Evolutionary conservation across 768 basidiomycete species (phyloP).

Genomic region (Mycena venus): DNA sequence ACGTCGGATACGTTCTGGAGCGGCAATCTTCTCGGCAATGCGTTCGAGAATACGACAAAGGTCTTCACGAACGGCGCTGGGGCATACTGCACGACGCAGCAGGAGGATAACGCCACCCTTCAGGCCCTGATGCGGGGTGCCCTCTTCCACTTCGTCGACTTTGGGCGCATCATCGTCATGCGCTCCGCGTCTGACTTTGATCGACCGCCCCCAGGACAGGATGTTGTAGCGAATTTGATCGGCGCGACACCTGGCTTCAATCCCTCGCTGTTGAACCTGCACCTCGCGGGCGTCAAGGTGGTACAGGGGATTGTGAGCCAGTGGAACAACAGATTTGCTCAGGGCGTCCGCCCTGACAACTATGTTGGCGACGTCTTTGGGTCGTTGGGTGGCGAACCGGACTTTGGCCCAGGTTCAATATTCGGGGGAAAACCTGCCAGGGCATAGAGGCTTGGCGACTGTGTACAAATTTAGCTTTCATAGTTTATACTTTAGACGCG

Average conservation of each 20-base stretch:
- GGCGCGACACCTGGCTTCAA: constrained; percentile 46
- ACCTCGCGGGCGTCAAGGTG: constrained; percentile 52
- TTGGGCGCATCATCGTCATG: constrained; percentile 52
- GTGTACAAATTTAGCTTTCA: neutral
- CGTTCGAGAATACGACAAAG: constrained; percentile 52
- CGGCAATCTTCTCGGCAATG: constrained; percentile 49
- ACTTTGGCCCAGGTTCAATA: constrained; percentile 37
- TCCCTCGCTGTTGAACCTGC: constrained; percentile 51
- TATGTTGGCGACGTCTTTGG: constrained; percentile 47
- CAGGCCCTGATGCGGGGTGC: constrained; percentile 53
- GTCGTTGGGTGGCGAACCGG: constrained; percentile 41
- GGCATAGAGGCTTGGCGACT: neutral
- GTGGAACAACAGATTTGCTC: constrained; percentile 48
- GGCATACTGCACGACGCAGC: constrained; percentile 48
- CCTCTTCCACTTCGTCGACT: constrained; percentile 42
- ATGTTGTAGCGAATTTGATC: constrained; percentile 44
- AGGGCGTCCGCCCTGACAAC: constrained; percentile 47
- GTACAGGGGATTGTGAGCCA: constrained; percentile 49
- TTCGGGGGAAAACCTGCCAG: neutral
- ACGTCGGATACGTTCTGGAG: constrained; percentile 54
- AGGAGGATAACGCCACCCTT: constrained; percentile 58
- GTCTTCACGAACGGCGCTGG: constrained; percentile 49
- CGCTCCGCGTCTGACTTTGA: constrained; percentile 54
- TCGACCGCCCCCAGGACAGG: constrained; percentile 37
- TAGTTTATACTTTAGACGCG: neutral